These are phyloP conservation scores for Pistacia integerrima DNA, from an alignment of 345 rosid genomes.

Conservation along the genomic window DNA sequence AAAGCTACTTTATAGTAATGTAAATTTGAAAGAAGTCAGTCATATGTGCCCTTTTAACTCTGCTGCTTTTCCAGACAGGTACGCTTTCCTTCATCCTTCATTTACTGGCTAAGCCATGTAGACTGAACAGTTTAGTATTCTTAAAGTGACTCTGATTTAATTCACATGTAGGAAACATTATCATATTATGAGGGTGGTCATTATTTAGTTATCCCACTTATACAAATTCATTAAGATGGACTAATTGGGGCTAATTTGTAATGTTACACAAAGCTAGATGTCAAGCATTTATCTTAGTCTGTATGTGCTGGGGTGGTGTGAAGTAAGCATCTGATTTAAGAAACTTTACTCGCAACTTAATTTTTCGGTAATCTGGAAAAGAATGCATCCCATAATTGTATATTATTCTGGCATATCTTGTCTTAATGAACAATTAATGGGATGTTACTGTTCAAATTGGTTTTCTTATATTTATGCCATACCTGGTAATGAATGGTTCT, in stretches of 20 bases:
- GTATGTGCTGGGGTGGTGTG: neutral
- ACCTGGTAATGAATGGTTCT: too few species aligned
- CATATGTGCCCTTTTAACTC: conserved; percentile 96
- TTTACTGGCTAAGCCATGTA: neutral
- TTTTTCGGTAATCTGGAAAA: neutral
- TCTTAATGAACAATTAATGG: too few species aligned
- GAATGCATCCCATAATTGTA: too few species aligned
- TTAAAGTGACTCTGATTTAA: neutral
- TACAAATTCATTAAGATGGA: neutral
- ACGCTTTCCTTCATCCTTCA: conserved; percentile 5
- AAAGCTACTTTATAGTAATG: conserved; percentile 93
- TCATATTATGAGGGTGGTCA: neutral
- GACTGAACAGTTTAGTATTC: neutral
- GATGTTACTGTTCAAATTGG: too few species aligned
- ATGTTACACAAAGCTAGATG: neutral
- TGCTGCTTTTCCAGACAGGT: conserved; percentile 98
- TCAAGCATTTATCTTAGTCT: neutral
- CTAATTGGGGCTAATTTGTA: neutral
- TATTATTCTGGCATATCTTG: too few species aligned
- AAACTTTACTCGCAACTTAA: neutral
- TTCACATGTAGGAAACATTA: neutral
- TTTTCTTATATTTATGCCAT: too few species aligned
- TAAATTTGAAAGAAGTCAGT: conserved; percentile 93
- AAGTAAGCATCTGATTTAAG: neutral
- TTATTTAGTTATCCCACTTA: neutral